Evolutionary conservation across 1,139 yeast species (phyloP).

Genomic region (Yamadazyma siamensis): DNA sequence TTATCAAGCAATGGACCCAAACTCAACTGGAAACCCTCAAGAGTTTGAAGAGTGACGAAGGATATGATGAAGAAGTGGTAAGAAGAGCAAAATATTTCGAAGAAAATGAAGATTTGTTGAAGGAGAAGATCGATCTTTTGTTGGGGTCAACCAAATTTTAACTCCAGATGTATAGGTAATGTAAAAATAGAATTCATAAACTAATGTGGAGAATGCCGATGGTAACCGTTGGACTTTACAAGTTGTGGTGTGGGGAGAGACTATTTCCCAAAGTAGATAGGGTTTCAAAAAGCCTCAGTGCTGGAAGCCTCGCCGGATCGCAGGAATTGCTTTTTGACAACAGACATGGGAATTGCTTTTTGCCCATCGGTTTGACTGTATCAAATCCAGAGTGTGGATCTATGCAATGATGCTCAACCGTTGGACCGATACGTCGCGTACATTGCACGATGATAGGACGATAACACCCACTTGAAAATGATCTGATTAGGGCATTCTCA

Average conservation of each 20-base stretch:
- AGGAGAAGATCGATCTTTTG: constrained; percentile 73
- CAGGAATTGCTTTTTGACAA: no score
- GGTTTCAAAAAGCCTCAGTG: no score
- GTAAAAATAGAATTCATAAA: background rate
- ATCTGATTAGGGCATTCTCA: no score
- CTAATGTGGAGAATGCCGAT: background rate
- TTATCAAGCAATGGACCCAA: constrained; percentile 68
- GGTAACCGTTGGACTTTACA: background rate
- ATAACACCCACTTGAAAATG: no score
- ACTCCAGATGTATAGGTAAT: no score
- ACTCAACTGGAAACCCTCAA: constrained; percentile 74
- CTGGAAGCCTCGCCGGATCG: no score
- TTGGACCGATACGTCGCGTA: no score
- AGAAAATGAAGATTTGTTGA: constrained; percentile 61
- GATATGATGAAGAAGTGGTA: constrained; percentile 86
- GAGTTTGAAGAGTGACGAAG: constrained; percentile 80
- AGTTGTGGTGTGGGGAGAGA: background rate
- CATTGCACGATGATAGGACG: no score
- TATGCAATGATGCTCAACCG: no score
- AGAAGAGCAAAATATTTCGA: constrained; percentile 80
- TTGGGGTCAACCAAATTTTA: constrained; percentile 37
- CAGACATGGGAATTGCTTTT: no score
- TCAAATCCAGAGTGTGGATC: no score
- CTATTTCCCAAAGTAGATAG: background rate
- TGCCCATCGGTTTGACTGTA: no score